phyloP scores from a whole-genome alignment of 208 protist genomes.

The Vickermania spadyakhi region DNA sequence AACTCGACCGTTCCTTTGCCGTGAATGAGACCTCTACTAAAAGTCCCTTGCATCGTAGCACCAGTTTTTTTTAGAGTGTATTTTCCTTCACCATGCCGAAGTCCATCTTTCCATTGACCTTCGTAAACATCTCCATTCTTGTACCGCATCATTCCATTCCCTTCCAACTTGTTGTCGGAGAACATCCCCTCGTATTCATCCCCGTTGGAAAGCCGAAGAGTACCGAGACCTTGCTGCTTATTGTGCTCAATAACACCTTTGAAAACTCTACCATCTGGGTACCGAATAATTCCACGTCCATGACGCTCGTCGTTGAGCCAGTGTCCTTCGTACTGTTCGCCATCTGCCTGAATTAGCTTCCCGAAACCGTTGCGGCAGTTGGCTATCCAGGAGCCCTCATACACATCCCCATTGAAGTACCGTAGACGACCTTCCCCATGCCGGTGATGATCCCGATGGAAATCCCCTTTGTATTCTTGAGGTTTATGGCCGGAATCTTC shows the following conservation, averaged over 20 bases:
- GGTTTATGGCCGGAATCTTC: constrained; percentile 20
- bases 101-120: constrained; percentile 74
- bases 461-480: constrained; percentile 78
- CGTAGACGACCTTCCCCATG: constrained; percentile 72
- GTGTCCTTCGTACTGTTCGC: constrained; percentile 76
- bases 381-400: constrained; percentile 56
- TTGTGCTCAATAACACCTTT: constrained; percentile 50
- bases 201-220: constrained; percentile 70
- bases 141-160: constrained; percentile 69
- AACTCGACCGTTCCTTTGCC: constrained; percentile 57
- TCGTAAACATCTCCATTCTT: constrained; percentile 81
- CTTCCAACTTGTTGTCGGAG: constrained; percentile 46
- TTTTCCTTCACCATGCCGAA: constrained; percentile 76
- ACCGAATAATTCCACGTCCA: constrained; percentile 55
- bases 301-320: constrained; percentile 77
- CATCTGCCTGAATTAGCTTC: constrained; percentile 60
- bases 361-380: constrained; percentile 73
- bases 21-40: constrained; percentile 82
- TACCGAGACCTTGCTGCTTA: constrained; percentile 68
- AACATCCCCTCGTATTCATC: constrained; percentile 86
- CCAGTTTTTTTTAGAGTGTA: constrained; percentile 72
- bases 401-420: constrained; percentile 82
- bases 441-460: constrained; percentile 57
- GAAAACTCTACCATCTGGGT: constrained; percentile 27
- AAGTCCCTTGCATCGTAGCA: constrained; percentile 56